These are phyloP conservation scores for Epichloe glyceriae DNA, from an alignment of 2,329 filamentous ascomycete genomes.

Conservation along the genomic window DNA sequence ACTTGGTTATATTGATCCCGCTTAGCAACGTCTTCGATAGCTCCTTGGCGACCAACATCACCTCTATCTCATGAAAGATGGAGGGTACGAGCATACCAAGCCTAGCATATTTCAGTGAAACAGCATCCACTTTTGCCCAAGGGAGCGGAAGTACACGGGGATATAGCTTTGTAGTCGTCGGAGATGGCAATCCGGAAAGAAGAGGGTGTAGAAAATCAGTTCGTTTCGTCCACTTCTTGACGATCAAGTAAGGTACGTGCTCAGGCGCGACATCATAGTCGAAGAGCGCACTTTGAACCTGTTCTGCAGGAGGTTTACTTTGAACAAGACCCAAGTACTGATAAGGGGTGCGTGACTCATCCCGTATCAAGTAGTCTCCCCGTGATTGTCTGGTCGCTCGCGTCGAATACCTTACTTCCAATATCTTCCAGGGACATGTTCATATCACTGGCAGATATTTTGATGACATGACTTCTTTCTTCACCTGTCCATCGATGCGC, in stretches of 20 bases:
- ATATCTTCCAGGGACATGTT: conserved; percentile 19
- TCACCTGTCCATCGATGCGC: conserved; percentile 30
- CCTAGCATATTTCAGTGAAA: conserved; percentile 30
- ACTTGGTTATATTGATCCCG: conserved; percentile 36
- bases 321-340: conserved; percentile 28
- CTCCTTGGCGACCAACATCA: conserved; percentile 46
- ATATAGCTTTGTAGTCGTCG: conserved; percentile 28
- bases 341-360: conserved; percentile 22
- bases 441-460: conserved; percentile 19
- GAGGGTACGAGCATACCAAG: conserved; percentile 57
- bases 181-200: conserved; percentile 2
- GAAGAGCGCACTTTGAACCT: conserved; percentile 25
- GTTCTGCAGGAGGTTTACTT: conserved; percentile 28
- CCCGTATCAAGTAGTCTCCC: conserved; percentile 27
- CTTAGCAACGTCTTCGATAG: conserved; percentile 30
- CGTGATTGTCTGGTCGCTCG: conserved; percentile 10
- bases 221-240: conserved; percentile 39
- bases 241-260: conserved; percentile 35
- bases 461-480: conserved; percentile 29
- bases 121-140: conserved; percentile 35
- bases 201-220: conserved; percentile 44
- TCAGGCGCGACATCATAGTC: conserved; percentile 26
- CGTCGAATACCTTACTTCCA: conserved; percentile 15
- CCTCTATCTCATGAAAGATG: conserved; percentile 57
- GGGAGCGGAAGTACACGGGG: conserved; percentile 30